Evolutionary conservation across 768 basidiomycete species (phyloP).

Genomic region (Psilocybe cyanescens): DNA sequence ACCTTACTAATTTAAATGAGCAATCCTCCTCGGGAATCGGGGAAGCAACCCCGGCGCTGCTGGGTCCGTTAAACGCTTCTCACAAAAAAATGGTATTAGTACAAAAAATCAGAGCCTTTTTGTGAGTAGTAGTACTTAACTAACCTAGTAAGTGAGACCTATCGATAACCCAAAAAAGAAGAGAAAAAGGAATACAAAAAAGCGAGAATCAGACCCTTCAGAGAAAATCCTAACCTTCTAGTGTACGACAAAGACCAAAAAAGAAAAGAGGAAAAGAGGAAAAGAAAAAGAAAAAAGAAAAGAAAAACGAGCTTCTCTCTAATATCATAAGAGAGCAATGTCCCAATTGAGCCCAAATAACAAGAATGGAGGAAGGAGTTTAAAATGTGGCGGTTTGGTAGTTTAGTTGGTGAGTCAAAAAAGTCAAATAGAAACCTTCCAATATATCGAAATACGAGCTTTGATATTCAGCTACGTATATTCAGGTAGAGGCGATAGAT

Average conservation of each 20-base stretch:
- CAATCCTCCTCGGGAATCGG: too few relatives aligned
- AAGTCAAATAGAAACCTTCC: constrained; percentile 21
- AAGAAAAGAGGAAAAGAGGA: constrained; percentile 9
- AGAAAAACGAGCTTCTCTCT: constrained; percentile 13
- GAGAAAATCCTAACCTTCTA: constrained; percentile 2
- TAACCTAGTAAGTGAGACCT: constrained; percentile 4
- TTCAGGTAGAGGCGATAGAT: constrained; percentile 44
- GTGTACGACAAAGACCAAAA: constrained; percentile 11
- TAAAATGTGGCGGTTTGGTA: constrained; percentile 12
- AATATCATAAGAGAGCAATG: constrained; percentile 17
- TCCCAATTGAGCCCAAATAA: constrained; percentile 25
- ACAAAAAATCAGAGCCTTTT: neutral
- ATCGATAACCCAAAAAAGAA: constrained; percentile 23
- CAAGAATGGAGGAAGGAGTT: constrained; percentile 20
- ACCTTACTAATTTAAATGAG: too few relatives aligned
- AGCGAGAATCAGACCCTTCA: constrained; percentile 1
- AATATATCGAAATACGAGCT: constrained; percentile 26
- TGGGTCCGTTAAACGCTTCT: neutral
- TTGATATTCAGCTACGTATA: constrained; percentile 36
- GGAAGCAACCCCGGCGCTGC: too few relatives aligned
- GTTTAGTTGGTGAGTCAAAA: neutral
- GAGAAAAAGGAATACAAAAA: neutral
- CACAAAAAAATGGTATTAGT: neutral
- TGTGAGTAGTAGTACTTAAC: neutral
- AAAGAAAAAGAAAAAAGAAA: constrained; percentile 15